phyloP scores from a whole-genome alignment of 768 basidiomycete species.

The Kwoniella bestiolae region DNA sequence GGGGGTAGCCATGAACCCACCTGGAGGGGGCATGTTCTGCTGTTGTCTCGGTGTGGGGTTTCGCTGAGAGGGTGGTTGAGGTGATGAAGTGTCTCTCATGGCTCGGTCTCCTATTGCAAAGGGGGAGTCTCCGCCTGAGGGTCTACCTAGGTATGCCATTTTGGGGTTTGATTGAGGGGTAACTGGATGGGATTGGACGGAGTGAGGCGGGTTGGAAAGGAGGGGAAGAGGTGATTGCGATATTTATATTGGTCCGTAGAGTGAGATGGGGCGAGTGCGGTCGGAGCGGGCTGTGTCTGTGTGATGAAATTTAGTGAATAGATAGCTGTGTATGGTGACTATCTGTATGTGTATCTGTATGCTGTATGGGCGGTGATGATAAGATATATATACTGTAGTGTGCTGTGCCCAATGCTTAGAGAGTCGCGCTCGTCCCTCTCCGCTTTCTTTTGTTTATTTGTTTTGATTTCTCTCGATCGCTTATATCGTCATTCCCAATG shows the following conservation, averaged over 20 bases:
- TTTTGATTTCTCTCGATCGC: slow-evolving; percentile 1
- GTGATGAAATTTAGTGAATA: too few relatives aligned
- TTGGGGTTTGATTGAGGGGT: neutral
- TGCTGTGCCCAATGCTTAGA: neutral
- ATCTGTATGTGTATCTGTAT: too few relatives aligned
- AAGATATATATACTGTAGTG: neutral
- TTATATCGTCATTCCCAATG: too few relatives aligned
- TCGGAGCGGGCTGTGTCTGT: too few relatives aligned
- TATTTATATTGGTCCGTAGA: too few relatives aligned
- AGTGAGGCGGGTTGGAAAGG: neutral
- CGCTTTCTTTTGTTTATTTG: slow-evolving; percentile 6
- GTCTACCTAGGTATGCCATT: slow-evolving; percentile 41
- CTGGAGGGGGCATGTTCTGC: slow-evolving; percentile 12
- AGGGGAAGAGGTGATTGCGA: neutral
- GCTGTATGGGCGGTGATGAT: neutral
- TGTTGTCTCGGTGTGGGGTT: slow-evolving; percentile 43
- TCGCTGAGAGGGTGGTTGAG: slow-evolving; percentile 46
- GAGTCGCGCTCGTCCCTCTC: neutral
- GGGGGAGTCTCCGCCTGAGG: slow-evolving; percentile 47
- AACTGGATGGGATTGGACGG: neutral
- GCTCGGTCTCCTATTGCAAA: slow-evolving; percentile 53
- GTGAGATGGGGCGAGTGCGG: too few relatives aligned
- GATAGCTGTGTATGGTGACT: too few relatives aligned
- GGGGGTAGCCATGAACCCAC: slow-evolving; percentile 38
- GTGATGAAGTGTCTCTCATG: slow-evolving; percentile 49